phyloP scores from a whole-genome alignment of 2,329 filamentous ascomycete species.

The Fonsecaea pugnacius region DNA sequence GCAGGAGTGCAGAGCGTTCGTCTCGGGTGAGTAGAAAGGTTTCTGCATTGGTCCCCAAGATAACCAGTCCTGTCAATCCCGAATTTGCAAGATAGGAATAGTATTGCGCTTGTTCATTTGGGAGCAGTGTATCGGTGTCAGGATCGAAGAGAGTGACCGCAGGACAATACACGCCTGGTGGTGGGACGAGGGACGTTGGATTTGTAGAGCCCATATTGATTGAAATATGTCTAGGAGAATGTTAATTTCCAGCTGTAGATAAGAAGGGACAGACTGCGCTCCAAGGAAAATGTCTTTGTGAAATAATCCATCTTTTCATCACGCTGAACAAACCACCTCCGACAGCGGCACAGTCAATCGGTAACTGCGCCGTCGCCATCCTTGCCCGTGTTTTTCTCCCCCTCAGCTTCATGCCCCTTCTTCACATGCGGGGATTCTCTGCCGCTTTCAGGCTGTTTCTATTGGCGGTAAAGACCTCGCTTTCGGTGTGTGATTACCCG shows the following conservation, averaged over 20 bases:
- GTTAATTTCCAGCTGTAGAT: neutral
- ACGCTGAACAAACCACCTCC: slow-evolving; percentile 1
- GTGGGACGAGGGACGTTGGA: slow-evolving; percentile 29
- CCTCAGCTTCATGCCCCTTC: neutral
- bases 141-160: slow-evolving; percentile 61
- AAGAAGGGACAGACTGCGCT: slow-evolving; percentile 4
- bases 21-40: slow-evolving; percentile 63
- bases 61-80: slow-evolving; percentile 58
- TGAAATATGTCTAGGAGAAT: neutral
- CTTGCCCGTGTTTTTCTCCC: slow-evolving; percentile 4
- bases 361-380: slow-evolving; percentile 12
- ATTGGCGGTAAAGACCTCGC: neutral
- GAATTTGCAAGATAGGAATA: slow-evolving; percentile 57
- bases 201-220: slow-evolving; percentile 32
- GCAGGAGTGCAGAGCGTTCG: slow-evolving; percentile 62
- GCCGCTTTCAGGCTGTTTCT: neutral
- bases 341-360: slow-evolving; percentile 16
- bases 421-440: slow-evolving; percentile 8
- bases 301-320: slow-evolving; percentile 2
- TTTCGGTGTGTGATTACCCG: neutral
- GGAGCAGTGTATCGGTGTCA: slow-evolving; percentile 54
- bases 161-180: slow-evolving; percentile 57
- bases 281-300: neutral
- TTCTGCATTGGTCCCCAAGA: slow-evolving; percentile 62
- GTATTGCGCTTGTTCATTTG: slow-evolving; percentile 56